Base-by-base conservation (phyloP, 495 filamentous ascomycete species). In the Neurospora africana region DNA sequence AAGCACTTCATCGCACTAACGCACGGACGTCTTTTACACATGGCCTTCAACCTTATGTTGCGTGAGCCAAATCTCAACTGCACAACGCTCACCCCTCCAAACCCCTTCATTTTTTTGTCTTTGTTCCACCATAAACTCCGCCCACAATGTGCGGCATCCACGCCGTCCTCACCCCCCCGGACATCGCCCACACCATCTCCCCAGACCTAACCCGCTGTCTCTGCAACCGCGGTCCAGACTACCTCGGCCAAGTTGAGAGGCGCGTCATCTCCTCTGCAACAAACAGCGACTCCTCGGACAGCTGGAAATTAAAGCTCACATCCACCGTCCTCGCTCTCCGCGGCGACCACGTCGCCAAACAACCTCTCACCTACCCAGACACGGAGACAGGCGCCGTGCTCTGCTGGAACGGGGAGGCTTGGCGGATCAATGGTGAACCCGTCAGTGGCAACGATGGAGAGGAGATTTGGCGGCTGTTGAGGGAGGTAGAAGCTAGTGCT, bases 351-450 rank as follows among this genome's bases (percentile, higher is more conserved):
- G 76, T 96, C 65, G 87, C 90, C 21, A 77, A 80, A 17, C 95
- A 99, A 76, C 95, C 95, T 1, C 86, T 97, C 23, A 80, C 85
- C 43, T 89, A 92, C 75, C 27, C 74, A 44, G 89, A 92, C 75
- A 21, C 75, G 5, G 72, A 74, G 3, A 87, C 85, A n/a, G 86
- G 86, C 23, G 95, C 92, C 10, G 83, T 92, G 15, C 85, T 99
- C 19, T 98, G 95, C 85, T 99, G 95, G 95, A 98, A 98, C 76
- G 95, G 95, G n/a, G 95, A 99, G 79, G 96, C 94, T 10, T 99
- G 95, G 95, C 90, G 86, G 69, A 86, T 97, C 70, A 77, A 75
- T 27, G 83, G 82, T 23, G 79, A 86, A 17, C 72, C 84, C 36
- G 82, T 94, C 33, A 74, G 76, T 33, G 89, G 87, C 43, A 98